Conservation (phyloP, 2,329 filamentous ascomycete species). For the Exserohilum rostratum region DNA sequence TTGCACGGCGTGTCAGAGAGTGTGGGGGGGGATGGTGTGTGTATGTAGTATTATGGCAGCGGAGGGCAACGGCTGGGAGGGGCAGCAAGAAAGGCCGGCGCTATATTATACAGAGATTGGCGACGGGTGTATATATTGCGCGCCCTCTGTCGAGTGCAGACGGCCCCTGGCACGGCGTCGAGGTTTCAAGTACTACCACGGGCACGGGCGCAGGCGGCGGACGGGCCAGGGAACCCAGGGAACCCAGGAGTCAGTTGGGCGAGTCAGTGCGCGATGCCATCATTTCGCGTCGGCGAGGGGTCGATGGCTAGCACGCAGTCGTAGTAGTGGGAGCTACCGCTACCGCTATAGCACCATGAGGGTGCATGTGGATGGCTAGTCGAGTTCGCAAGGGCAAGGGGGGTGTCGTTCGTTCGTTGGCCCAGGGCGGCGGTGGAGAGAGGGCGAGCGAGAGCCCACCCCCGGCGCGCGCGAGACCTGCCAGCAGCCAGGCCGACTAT, state of each 20-base stretch:
- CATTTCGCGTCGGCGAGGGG: conserved; percentile 7
- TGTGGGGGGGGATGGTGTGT: background rate
- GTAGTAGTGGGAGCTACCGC: background rate
- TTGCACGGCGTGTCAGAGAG: conserved; percentile 12
- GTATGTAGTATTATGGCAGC: conserved; percentile 1
- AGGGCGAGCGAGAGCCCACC: no score
- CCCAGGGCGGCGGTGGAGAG: no score
- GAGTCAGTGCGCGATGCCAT: conserved; percentile 13
- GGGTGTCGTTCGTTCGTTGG: no score
- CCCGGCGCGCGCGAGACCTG: no score
- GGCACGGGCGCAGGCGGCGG: conserved; percentile 1
- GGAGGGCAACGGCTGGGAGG: background rate
- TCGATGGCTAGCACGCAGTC: background rate
- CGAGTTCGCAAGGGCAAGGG: no score
- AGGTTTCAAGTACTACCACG: conserved; percentile 24
- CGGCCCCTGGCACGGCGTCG: conserved; percentile 12
- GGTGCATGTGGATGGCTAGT: no score
- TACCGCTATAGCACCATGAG: no score
- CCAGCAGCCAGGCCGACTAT: no score
- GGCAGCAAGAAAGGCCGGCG: conserved; percentile 6
- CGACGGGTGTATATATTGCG: conserved; percentile 13
- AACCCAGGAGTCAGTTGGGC: conserved; percentile 15
- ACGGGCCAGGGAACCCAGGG: background rate
- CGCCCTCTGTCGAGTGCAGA: no score
- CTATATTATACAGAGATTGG: conserved; percentile 9